Conservation (phyloP, 2,329 filamentous ascomycete species). For the Curvularia verruculosa region DNA sequence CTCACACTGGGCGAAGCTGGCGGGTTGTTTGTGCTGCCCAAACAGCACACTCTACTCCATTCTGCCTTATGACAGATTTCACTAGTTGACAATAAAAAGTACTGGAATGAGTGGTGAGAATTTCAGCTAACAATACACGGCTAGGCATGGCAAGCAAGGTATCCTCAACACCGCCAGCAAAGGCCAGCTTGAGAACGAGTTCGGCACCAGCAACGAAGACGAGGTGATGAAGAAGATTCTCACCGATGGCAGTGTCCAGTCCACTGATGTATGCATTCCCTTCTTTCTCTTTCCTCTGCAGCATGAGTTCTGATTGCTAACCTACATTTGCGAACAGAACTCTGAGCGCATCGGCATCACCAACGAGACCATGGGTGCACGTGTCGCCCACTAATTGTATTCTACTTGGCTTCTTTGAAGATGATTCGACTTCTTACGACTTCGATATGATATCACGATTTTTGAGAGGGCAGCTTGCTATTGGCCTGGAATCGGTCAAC, state of each 20-base stretch:
- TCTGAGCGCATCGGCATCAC: slow-evolving; percentile 51
- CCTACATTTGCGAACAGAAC: slow-evolving; percentile 34
- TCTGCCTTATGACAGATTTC: too few species aligned
- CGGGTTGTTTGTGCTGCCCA: not conserved
- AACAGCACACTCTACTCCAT: not conserved
- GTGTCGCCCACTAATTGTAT: slow-evolving; percentile 38
- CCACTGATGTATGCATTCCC: slow-evolving; percentile 28
- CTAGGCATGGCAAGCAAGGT: slow-evolving; percentile 84
- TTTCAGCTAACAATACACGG: not conserved
- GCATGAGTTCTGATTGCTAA: slow-evolving; percentile 10
- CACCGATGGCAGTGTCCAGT: slow-evolving; percentile 65
- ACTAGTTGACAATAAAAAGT: not conserved
- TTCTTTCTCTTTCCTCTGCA: not conserved
- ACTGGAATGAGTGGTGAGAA: not conserved
- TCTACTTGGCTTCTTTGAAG: not conserved
- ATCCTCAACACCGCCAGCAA: slow-evolving; percentile 78
- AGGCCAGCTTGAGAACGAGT: slow-evolving; percentile 78
- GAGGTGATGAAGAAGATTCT: slow-evolving; percentile 83
- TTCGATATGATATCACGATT: slow-evolving; percentile 28
- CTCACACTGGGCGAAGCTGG: not conserved
- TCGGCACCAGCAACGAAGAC: slow-evolving; percentile 79
- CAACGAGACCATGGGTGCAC: slow-evolving; percentile 50
- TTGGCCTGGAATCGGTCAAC: slow-evolving; percentile 11
- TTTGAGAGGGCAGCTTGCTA: slow-evolving; percentile 1
- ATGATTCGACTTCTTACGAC: slow-evolving; percentile 22